phyloP scores from a whole-genome alignment of 257 asterid species.

The Pogostemon cablin region DNA sequence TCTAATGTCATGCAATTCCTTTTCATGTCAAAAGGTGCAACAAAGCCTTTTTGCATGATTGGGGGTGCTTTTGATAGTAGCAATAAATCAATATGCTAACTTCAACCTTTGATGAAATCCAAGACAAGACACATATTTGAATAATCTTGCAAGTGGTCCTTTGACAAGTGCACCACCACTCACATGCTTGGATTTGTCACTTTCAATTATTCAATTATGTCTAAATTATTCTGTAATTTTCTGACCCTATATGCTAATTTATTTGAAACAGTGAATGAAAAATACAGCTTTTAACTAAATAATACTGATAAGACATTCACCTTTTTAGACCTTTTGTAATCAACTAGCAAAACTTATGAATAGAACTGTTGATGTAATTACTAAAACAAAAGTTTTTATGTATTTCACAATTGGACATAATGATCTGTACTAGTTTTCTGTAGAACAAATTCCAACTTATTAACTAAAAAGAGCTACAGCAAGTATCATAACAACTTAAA shows the following conservation, averaged over 20 bases:
- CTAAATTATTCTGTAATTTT: too few species aligned
- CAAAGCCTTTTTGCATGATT: conserved; percentile 23
- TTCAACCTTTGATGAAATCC: neutral
- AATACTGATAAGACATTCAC: too few species aligned
- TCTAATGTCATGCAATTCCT: conserved; percentile 20
- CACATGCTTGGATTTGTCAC: neutral
- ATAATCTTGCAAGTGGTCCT: neutral
- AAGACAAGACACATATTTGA: conserved; percentile 1
- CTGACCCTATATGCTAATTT: too few species aligned
- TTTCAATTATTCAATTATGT: neutral
- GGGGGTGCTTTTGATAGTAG: conserved; percentile 18
- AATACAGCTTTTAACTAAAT: too few species aligned
- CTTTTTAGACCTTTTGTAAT: too few species aligned
- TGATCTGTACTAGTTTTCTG: conserved; percentile 2
- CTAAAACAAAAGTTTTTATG: too few species aligned
- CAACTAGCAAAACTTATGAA: too few species aligned
- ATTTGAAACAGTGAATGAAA: too few species aligned
- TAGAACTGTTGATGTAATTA: too few species aligned
- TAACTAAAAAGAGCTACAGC: conserved; percentile 22
- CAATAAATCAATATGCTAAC: conserved; percentile 6
- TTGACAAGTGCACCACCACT: conserved; percentile 25
- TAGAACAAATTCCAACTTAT: neutral
- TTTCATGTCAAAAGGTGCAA: conserved; percentile 19
- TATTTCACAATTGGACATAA: conserved; percentile 4
- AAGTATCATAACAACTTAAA: conserved; percentile 13